Percentiles rank a stretch among this genome's conserved stretches.
Conservation (phyloP, 345 rosid genomes). For the Syzygium jambos region DNA sequence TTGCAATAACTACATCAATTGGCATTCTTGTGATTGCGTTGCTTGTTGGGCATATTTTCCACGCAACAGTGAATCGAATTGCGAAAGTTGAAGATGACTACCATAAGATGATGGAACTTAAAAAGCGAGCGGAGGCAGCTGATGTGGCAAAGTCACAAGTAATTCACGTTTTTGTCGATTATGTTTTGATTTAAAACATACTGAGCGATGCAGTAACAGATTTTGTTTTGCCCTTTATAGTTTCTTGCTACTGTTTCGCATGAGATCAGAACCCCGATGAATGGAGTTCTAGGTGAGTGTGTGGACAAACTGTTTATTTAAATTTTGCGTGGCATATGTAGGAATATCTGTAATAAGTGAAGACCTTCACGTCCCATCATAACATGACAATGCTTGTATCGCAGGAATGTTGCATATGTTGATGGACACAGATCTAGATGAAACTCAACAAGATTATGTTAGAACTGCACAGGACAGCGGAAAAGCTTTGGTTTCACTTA, state of each 20-base stretch:
- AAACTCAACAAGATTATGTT: slow-evolving; percentile 81
- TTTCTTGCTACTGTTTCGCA: slow-evolving; percentile 99
- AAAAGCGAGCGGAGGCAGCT: slow-evolving; percentile 80
- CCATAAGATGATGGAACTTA: slow-evolving; percentile 66
- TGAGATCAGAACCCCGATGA: slow-evolving; percentile 98
- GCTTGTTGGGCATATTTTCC: slow-evolving; percentile 67
- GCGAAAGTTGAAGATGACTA: slow-evolving; percentile 86
- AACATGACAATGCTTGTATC: not conserved
- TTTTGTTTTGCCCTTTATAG: slow-evolving; percentile 17
- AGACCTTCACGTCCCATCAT: not conserved
- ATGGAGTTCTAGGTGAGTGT: slow-evolving; percentile 91
- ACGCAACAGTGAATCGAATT: slow-evolving; percentile 78
- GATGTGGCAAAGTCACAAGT: slow-evolving; percentile 98
- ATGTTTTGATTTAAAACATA: not conserved
- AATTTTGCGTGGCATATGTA: not conserved
- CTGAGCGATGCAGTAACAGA: not conserved
- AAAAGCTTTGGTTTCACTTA: slow-evolving; percentile 79
- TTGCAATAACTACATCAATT: slow-evolving; percentile 45
- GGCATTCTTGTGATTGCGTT: slow-evolving; percentile 74
- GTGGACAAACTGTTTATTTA: not conserved
- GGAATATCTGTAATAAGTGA: not conserved
- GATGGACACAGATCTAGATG: slow-evolving; percentile 85
- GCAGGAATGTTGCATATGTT: slow-evolving; percentile 94
- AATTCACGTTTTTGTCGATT: slow-evolving; percentile 7
- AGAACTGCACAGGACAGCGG: slow-evolving; percentile 95